phyloP scores from a whole-genome alignment of 176 grass and related monocot species.

The Luzula sylvatica region DNA sequence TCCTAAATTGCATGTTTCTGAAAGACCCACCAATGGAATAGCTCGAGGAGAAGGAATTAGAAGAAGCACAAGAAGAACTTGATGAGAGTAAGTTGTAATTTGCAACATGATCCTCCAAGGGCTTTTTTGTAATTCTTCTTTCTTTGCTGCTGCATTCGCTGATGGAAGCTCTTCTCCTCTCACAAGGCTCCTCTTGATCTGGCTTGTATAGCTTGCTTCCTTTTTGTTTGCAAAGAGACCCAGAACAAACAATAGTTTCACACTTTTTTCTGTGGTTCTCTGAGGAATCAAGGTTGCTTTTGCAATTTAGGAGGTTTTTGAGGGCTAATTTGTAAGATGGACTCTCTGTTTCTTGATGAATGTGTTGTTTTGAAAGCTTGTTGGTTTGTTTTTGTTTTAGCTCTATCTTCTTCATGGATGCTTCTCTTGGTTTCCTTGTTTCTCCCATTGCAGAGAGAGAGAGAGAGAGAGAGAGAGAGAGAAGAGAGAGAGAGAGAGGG shows the following conservation, averaged over 20 bases:
- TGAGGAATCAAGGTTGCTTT: conserved; percentile 26
- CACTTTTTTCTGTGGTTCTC: conserved; percentile 11
- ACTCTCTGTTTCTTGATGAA: conserved; percentile 26
- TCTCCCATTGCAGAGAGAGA: conserved; percentile 2
- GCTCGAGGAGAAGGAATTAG: conserved; percentile 31
- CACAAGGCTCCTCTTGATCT: conserved; percentile 30
- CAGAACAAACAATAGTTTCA: conserved; percentile 41
- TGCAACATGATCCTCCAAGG: background rate
- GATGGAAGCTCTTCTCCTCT: conserved; percentile 53
- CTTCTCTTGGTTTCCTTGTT: conserved; percentile 19
- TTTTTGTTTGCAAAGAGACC: conserved; percentile 53
- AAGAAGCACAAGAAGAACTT: conserved; percentile 14
- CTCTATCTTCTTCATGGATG: conserved; percentile 15
- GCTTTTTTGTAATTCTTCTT: conserved; percentile 46
- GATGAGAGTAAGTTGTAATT: conserved; percentile 11
- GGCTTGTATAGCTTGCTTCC: conserved; percentile 3
- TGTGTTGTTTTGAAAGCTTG: conserved; percentile 17
- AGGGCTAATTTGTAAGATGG: conserved; percentile 64
- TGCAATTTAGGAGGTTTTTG: conserved; percentile 59
- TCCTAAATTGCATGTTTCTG: conserved; percentile 45
- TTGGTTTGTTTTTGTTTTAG: background rate
- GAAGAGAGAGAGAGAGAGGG: background rate
- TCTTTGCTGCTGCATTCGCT: conserved; percentile 27
- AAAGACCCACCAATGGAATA: conserved; percentile 45
- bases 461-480: background rate